phyloP scores from a whole-genome alignment of 1,284 basidiomycete genomes.

The Sutorius eximius region DNA sequence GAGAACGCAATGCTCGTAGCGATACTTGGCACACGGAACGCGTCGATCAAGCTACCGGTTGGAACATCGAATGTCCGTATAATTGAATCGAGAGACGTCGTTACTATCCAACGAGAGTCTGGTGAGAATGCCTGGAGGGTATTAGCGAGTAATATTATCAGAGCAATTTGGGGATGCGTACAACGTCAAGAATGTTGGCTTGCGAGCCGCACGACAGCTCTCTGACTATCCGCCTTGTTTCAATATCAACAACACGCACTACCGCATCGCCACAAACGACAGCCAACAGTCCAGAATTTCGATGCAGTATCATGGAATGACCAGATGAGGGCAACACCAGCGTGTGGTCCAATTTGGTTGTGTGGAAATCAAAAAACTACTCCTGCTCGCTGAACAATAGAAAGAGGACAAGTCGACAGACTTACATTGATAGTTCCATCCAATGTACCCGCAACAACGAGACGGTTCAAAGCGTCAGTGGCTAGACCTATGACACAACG shows the following conservation, averaged over 20 bases:
- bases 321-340: constrained; percentile 68
- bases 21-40: constrained; percentile 86
- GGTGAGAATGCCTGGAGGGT: constrained; percentile 78
- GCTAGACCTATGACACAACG: constrained; percentile 81
- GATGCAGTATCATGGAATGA: constrained; percentile 75
- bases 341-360: constrained; percentile 69
- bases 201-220: constrained; percentile 77
- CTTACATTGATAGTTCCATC: constrained; percentile 88
- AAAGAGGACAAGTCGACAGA: constrained; percentile 10
- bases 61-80: constrained; percentile 97
- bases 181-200: constrained; percentile 81
- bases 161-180: constrained; percentile 38
- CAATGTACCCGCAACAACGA: constrained; percentile 80
- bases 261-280: constrained; percentile 83
- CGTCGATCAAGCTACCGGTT: constrained; percentile 88
- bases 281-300: constrained; percentile 86
- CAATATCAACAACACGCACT: constrained; percentile 88
- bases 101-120: constrained; percentile 91
- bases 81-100: constrained; percentile 86
- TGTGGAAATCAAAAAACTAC: constrained; percentile 96
- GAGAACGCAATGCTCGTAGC: constrained; percentile 92
- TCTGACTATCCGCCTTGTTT: constrained; percentile 85
- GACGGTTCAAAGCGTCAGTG: constrained; percentile 83
- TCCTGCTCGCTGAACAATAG: constrained; percentile 4
- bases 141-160: constrained; percentile 7